Percentiles rank a stretch among this genome's conserved stretches.
Conservation (phyloP, 805 yeast species). For the Metschnikowia similis region DNA sequence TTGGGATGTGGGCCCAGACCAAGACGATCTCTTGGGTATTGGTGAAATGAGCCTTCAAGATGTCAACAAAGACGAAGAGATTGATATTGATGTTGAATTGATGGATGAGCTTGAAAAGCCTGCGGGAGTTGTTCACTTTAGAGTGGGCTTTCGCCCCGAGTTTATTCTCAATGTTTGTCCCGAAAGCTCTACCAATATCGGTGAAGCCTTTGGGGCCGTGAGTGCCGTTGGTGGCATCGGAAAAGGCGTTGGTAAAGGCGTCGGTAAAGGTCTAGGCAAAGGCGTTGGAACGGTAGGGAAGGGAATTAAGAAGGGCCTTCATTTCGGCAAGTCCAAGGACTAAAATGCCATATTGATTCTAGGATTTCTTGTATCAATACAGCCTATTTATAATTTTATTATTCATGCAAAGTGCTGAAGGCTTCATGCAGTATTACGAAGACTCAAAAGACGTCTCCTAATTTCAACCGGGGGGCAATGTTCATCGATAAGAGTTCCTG, state of each 20-base stretch:
- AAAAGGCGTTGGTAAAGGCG: conserved; percentile 18
- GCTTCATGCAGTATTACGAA: conserved; percentile 1
- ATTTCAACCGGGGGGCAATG: conserved; percentile 89
- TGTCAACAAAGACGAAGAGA: conserved; percentile 43
- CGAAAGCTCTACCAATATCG: conserved; percentile 29
- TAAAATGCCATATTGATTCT: not conserved
- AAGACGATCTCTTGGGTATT: conserved; percentile 76
- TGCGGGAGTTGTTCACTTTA: conserved; percentile 63
- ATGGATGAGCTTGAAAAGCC: conserved; percentile 40
- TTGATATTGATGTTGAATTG: conserved; percentile 45
- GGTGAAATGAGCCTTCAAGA: conserved; percentile 54
- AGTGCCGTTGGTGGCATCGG: conserved; percentile 20
- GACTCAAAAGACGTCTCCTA: conserved; percentile 73
- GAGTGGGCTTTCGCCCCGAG: conserved; percentile 63
- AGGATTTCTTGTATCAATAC: not conserved
- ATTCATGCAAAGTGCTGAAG: not conserved
- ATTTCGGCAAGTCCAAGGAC: conserved; percentile 23
- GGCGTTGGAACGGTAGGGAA: conserved; percentile 37
- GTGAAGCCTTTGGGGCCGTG: conserved; percentile 43
- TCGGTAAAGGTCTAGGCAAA: conserved; percentile 19
- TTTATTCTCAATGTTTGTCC: conserved; percentile 51
- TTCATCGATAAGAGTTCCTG: conserved; percentile 98
- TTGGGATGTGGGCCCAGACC: conserved; percentile 91
- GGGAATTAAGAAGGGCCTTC: conserved; percentile 34
- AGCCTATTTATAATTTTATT: not conserved